Evolutionary conservation across 768 basidiomycete species (phyloP).

Genomic region (Boletus vinaceobasis): DNA sequence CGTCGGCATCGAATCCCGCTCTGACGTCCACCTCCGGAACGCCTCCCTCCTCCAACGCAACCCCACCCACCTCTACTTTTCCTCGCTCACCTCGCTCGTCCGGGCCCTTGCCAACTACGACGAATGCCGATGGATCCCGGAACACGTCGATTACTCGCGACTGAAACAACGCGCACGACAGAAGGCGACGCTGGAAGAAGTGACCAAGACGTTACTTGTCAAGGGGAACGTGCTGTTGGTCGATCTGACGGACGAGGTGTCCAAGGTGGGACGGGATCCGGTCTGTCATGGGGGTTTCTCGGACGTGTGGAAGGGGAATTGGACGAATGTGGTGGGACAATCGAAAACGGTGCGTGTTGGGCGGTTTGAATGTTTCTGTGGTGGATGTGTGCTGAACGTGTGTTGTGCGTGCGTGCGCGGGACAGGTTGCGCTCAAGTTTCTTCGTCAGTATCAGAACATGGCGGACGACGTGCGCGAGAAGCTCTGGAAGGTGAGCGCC

Average conservation of each 20-base stretch:
- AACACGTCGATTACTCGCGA: slow-evolving; percentile 50
- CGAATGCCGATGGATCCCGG: slow-evolving; percentile 54
- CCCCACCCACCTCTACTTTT: slow-evolving; percentile 49
- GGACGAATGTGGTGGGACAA: slow-evolving; percentile 47
- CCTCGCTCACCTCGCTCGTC: slow-evolving; percentile 48
- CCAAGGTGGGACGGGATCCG: slow-evolving; percentile 43
- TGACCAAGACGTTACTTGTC: slow-evolving; percentile 53
- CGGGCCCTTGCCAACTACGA: slow-evolving; percentile 55
- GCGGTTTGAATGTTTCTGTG: not conserved
- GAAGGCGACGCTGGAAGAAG: slow-evolving; percentile 50
- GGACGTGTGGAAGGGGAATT: slow-evolving; percentile 59
- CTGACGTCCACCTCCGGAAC: slow-evolving; percentile 60
- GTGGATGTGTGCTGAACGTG: not conserved
- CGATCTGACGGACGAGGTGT: slow-evolving; percentile 56
- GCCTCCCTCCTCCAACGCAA: slow-evolving; percentile 55
- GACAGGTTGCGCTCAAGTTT: slow-evolving; percentile 56
- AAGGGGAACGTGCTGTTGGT: slow-evolving; percentile 47
- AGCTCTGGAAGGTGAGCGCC: slow-evolving; percentile 43
- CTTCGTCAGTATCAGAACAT: slow-evolving; percentile 46
- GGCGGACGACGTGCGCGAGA: slow-evolving; percentile 49
- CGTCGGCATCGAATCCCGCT: slow-evolving; percentile 47
- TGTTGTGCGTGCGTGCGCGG: not conserved
- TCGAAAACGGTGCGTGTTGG: slow-evolving; percentile 15
- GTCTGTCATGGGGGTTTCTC: slow-evolving; percentile 55
- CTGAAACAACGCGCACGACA: slow-evolving; percentile 57